Conservation (phyloP, 495 filamentous ascomycete genomes). For the Friedmanniomyces simplex region DNA sequence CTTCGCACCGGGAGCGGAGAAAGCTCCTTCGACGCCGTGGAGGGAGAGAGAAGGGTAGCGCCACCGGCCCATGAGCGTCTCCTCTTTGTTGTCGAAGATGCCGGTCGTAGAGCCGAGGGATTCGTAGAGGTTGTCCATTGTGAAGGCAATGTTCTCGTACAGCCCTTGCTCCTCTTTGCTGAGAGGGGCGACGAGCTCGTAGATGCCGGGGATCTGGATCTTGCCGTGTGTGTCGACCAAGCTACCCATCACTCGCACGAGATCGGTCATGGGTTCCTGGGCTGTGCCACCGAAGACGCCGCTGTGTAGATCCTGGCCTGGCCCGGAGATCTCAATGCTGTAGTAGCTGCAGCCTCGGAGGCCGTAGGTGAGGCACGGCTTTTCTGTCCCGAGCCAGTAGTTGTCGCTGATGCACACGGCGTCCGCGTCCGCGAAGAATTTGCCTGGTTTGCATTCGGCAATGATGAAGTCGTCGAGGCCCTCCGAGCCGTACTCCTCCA, state of each 20-base stretch:
- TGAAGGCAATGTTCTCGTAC: conserved; percentile 80
- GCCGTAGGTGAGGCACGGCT: conserved; percentile 94
- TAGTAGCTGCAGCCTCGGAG: conserved; percentile 98
- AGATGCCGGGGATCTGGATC: conserved; percentile 80
- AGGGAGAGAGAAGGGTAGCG: conserved; percentile 88
- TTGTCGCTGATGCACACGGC: conserved; percentile 99
- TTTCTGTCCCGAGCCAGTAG: conserved; percentile 99
- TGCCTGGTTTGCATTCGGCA: conserved; percentile 59
- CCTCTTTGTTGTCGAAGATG: conserved; percentile 75
- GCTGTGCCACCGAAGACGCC: conserved; percentile 94
- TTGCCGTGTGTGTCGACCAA: conserved; percentile 83
- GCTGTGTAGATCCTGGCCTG: conserved; percentile 87
- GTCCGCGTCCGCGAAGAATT: conserved; percentile 88
- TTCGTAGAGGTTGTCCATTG: conserved; percentile 89
- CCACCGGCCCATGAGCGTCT: conserved; percentile 87
- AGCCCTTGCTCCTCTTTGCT: conserved; percentile 76
- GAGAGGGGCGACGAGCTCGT: conserved; percentile 80
- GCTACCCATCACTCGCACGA: conserved; percentile 67
- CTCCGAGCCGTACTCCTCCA: conserved; percentile 98
- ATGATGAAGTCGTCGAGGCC: conserved; percentile 91
- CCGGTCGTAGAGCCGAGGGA: conserved; percentile 77
- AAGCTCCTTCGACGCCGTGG: conserved; percentile 92
- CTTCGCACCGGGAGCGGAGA: conserved; percentile 88
- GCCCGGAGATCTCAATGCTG: conserved; percentile 73
- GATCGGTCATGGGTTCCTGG: conserved; percentile 96